Conservation (phyloP, 352 stramenopile species). For the Globisporangium splendens region DNA sequence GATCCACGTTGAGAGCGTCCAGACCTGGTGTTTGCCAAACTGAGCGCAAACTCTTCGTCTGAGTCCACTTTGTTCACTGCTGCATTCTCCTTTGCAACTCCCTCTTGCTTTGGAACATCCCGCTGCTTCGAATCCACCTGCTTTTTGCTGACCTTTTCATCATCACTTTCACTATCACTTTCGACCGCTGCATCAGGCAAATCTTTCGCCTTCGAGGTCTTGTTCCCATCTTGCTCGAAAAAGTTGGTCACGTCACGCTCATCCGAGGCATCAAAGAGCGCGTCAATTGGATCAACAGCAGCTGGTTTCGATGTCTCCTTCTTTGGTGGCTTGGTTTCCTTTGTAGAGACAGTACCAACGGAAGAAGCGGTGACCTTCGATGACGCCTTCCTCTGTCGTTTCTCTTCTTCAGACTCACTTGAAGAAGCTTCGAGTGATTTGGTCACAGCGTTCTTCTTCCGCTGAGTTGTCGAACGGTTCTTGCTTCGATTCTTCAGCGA, state of each 20-base stretch:
- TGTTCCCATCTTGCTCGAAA: conserved; percentile 14
- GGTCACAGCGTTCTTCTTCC: too few species aligned
- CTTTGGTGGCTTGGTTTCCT: not conserved
- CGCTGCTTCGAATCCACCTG: not conserved
- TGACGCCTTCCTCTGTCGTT: not conserved
- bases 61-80: conserved; percentile 15
- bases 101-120: not conserved
- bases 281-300: conserved; percentile 57
- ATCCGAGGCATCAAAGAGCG: conserved; percentile 51
- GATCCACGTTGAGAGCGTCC: not conserved
- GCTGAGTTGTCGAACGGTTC: not conserved
- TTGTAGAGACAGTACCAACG: too few species aligned
- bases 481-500: conserved; percentile 20
- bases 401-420: too few species aligned
- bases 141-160: not conserved
- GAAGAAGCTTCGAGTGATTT: too few species aligned
- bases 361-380: too few species aligned
- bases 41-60: conserved; percentile 40
- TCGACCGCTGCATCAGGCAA: not conserved
- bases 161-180: not conserved
- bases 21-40: conserved; percentile 19
- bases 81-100: not conserved
- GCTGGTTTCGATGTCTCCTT: conserved; percentile 9
- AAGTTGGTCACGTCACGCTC: conserved; percentile 42
- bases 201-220: not conserved